Evolutionary conservation across 768 basidiomycete genomes (phyloP).

Genomic region (Tricholoma bakamatsutake): DNA sequence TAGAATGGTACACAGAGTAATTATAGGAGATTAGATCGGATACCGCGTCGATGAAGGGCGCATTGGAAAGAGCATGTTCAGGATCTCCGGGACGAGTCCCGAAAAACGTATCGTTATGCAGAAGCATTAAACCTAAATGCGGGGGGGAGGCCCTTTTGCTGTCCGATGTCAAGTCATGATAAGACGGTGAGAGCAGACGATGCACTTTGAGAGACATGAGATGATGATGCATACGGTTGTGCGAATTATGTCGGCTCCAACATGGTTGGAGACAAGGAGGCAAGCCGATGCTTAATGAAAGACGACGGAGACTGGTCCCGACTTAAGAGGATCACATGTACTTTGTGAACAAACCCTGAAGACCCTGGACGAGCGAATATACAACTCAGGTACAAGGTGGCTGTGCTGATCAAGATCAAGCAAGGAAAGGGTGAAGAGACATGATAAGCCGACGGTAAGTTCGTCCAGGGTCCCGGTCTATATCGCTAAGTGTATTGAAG

Average conservation of each 20-base stretch:
- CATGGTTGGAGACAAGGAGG: neutral
- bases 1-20: neutral
- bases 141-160: neutral
- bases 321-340: neutral
- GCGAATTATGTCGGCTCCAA: neutral
- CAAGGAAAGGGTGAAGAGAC: constrained; percentile 3
- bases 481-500: neutral
- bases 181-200: neutral
- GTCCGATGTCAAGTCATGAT: neutral
- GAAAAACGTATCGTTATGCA: neutral
- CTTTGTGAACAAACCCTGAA: neutral
- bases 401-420: constrained; percentile 16
- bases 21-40: neutral
- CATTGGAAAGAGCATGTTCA: neutral
- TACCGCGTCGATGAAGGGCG: neutral
- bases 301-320: neutral
- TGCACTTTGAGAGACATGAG: neutral
- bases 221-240: neutral
- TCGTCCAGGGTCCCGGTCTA: neutral
- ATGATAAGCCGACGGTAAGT: constrained; percentile 12
- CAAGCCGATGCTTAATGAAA: neutral
- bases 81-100: neutral
- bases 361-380: constrained; percentile 11
- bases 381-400: constrained; percentile 5
- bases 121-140: neutral